These are phyloP conservation scores for Favolaschia claudopus DNA, from an alignment of 768 basidiomycete genomes.

Conservation along the genomic window DNA sequence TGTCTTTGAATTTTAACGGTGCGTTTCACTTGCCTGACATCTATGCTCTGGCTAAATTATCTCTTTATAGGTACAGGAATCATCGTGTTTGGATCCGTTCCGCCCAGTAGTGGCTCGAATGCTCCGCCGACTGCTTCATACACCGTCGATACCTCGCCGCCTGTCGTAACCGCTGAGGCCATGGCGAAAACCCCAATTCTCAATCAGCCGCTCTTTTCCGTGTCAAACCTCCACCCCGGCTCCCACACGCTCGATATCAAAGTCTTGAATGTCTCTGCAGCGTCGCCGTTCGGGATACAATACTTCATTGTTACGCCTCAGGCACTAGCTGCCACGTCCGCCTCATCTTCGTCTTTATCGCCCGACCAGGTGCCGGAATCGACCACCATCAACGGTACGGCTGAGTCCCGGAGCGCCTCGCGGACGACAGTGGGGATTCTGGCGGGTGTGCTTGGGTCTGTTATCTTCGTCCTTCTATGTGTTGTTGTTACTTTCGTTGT, in stretches of 20 bases:
- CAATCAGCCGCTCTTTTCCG: constrained; percentile 53
- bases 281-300: constrained; percentile 49
- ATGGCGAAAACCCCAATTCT: constrained; percentile 38
- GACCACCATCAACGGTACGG: not conserved
- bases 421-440: constrained; percentile 32
- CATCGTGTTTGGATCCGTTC: constrained; percentile 53
- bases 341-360: not conserved
- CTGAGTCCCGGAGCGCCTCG: not conserved
- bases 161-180: constrained; percentile 46
- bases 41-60: not conserved
- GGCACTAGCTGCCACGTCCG: constrained; percentile 17
- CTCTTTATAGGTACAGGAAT: constrained; percentile 51
- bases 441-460: constrained; percentile 35
- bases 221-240: constrained; percentile 33
- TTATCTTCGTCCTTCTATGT: constrained; percentile 29
- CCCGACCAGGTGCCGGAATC: not conserved
- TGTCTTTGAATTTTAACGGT: constrained; percentile 50
- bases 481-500: constrained; percentile 16
- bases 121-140: constrained; percentile 51
- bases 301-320: constrained; percentile 48
- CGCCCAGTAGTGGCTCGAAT: constrained; percentile 42
- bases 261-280: constrained; percentile 36
- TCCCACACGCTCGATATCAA: constrained; percentile 49
- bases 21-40: constrained; percentile 11
- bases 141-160: constrained; percentile 41